These are phyloP conservation scores for Tinospora cordifolia DNA, from an alignment of 164 flowering plant genomes.

Conservation along the genomic window DNA sequence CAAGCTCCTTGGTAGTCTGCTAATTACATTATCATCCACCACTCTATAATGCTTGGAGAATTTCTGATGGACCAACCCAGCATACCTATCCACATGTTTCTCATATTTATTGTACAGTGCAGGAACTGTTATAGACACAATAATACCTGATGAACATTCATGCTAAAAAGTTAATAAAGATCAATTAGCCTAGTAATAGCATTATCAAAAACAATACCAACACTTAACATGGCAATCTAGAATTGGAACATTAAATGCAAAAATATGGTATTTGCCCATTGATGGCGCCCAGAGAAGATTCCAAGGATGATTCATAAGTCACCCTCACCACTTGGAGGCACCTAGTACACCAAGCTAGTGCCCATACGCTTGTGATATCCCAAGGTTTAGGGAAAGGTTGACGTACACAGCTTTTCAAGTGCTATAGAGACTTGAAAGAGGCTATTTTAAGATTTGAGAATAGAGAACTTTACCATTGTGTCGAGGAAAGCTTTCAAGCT, in stretches of 20 bases:
- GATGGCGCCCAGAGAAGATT: not conserved
- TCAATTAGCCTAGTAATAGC: not conserved
- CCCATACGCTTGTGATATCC: no score
- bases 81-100: slow-evolving; percentile 53
- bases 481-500: no score
- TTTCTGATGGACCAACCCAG: slow-evolving; percentile 50
- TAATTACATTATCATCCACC: slow-evolving; percentile 67
- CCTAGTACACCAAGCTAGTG: no score
- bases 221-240: not conserved
- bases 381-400: no score
- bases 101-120: slow-evolving; percentile 68
- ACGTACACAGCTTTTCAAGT: no score
- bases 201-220: not conserved
- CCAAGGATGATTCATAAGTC: not conserved
- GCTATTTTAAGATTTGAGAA: no score
- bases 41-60: slow-evolving; percentile 60
- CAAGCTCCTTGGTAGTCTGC: slow-evolving; percentile 47
- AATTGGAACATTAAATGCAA: not conserved
- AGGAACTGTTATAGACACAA: slow-evolving; percentile 64
- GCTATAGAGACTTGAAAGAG: no score
- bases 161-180: not conserved
- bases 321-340: not conserved
- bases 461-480: no score
- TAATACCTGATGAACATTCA: slow-evolving; percentile 43
- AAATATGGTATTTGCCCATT: not conserved